These are phyloP conservation scores for Stagonosporopsis chrysanthemi DNA, from an alignment of 2,329 filamentous ascomycete genomes.

Conservation along the genomic window DNA sequence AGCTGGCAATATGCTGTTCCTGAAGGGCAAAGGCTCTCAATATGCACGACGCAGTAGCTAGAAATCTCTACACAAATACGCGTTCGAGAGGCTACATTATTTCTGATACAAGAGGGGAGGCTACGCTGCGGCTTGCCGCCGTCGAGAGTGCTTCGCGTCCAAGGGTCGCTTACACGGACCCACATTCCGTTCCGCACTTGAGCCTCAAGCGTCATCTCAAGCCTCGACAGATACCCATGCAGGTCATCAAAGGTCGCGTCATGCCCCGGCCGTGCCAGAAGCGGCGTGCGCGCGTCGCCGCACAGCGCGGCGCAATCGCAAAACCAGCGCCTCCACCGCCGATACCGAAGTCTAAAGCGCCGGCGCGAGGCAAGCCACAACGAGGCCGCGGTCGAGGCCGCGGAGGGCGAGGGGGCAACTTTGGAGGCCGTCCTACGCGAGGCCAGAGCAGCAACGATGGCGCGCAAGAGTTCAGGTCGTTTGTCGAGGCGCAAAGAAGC, in stretches of 20 bases:
- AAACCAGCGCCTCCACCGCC: slow-evolving; percentile 12
- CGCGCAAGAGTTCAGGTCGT: slow-evolving; percentile 16
- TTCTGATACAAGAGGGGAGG: no score
- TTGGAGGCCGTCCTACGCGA: slow-evolving; percentile 15
- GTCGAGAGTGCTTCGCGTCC: background rate
- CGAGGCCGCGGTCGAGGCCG: slow-evolving; percentile 19
- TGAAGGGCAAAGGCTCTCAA: no score
- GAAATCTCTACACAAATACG: no score
- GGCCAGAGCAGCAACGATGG: slow-evolving; percentile 10
- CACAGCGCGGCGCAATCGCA: slow-evolving; percentile 18
- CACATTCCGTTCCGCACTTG: slow-evolving; percentile 8
- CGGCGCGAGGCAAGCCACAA: slow-evolving; percentile 24
- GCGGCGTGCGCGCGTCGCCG: slow-evolving; percentile 34
- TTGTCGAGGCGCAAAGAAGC: slow-evolving; percentile 14
- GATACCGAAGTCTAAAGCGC: slow-evolving; percentile 13
- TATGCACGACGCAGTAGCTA: no score
- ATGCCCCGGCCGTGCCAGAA: slow-evolving; percentile 39
- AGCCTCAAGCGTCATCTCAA: slow-evolving; percentile 9
- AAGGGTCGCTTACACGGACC: background rate
- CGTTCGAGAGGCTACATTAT: no score
- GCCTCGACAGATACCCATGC: slow-evolving; percentile 15
- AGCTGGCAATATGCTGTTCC: no score
- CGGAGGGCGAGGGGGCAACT: slow-evolving; percentile 23
- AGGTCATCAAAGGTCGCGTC: slow-evolving; percentile 21
- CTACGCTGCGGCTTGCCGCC: background rate